Percentiles rank a stretch among this genome's conserved stretches.
phyloP scores from a whole-genome alignment of 495 filamentous ascomycete genomes.

The Aspergillus nanangensis region DNA sequence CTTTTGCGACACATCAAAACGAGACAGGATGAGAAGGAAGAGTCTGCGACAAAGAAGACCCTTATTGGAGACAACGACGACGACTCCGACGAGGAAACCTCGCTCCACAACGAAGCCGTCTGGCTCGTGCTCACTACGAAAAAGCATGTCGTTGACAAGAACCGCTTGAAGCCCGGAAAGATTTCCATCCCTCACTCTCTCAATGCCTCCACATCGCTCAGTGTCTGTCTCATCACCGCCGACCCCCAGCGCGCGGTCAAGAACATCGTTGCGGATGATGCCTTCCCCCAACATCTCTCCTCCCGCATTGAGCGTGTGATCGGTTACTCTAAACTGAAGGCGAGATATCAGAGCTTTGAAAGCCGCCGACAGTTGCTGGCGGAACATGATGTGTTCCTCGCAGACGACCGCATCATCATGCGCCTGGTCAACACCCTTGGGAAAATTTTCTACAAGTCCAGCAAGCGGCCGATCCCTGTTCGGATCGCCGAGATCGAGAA shows the following conservation, averaged over 20 bases:
- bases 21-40: conserved; percentile 52
- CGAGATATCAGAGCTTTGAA: conserved; percentile 85
- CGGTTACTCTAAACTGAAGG: conserved; percentile 74
- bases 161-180: conserved; percentile 74
- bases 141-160: conserved; percentile 72
- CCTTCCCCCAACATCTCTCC: conserved; percentile 69
- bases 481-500: conserved; percentile 59
- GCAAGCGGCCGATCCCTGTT: conserved; percentile 87
- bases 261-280: conserved; percentile 69
- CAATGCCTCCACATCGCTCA: conserved; percentile 54
- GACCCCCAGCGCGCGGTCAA: conserved; percentile 90
- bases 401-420: conserved; percentile 76
- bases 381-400: conserved; percentile 85
- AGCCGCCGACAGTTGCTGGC: conserved; percentile 73
- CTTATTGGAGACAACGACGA: conserved; percentile 61
- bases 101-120: conserved; percentile 58
- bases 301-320: conserved; percentile 77
- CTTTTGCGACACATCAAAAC: conserved; percentile 76
- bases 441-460: conserved; percentile 80
- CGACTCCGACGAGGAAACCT: conserved; percentile 38
- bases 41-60: conserved; percentile 60
- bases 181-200: conserved; percentile 65
- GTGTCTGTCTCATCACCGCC: conserved; percentile 77
- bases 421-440: conserved; percentile 73
- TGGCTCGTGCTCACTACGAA: conserved; percentile 89